phyloP scores from a whole-genome alignment of 2,329 filamentous ascomycete genomes.

The Colletotrichum salicis region DNA sequence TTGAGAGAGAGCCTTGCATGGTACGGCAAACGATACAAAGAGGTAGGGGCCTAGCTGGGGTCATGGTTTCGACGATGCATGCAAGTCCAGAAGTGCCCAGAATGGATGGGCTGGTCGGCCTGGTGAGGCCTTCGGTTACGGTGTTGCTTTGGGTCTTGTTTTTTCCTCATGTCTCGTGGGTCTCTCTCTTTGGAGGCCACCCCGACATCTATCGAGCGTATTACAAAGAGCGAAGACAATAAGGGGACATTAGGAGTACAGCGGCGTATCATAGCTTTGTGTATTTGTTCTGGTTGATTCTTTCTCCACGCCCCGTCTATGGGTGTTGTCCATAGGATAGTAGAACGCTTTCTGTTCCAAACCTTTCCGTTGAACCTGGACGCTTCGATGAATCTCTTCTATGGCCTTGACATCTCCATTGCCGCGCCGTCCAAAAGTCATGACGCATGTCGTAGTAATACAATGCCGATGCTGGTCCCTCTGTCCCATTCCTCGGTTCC shows the following conservation, averaged over 20 bases:
- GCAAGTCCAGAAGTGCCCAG: slow-evolving; percentile 30
- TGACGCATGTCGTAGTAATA: slow-evolving; percentile 29
- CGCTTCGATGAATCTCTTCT: slow-evolving; percentile 13
- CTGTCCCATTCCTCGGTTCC: slow-evolving; percentile 15
- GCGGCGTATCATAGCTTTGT: slow-evolving; percentile 41
- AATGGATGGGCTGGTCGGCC: slow-evolving; percentile 22
- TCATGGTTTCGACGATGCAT: slow-evolving; percentile 17
- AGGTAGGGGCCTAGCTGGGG: slow-evolving; percentile 4
- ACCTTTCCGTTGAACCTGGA: slow-evolving; percentile 1
- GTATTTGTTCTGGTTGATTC: slow-evolving; percentile 35
- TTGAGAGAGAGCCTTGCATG: slow-evolving; percentile 5
- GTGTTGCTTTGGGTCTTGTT: slow-evolving; percentile 23
- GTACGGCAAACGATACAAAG: slow-evolving; percentile 5
- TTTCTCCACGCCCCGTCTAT: slow-evolving; percentile 34
- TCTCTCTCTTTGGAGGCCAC: slow-evolving; percentile 14
- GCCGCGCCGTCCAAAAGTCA: slow-evolving; percentile 17
- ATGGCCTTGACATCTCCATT: slow-evolving; percentile 5
- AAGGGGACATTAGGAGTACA: slow-evolving; percentile 39
- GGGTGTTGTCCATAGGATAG: slow-evolving; percentile 35
- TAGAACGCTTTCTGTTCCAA: slow-evolving; percentile 34
- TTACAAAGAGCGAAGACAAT: slow-evolving; percentile 38
- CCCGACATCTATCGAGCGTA: slow-evolving; percentile 33
- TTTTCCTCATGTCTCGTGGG: slow-evolving; percentile 37
- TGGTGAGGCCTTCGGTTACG: slow-evolving; percentile 26
- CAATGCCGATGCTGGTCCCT: slow-evolving; percentile 9